These are phyloP conservation scores for Xylaria cubensis DNA, from an alignment of 495 filamentous ascomycete species.

Conservation along the genomic window DNA sequence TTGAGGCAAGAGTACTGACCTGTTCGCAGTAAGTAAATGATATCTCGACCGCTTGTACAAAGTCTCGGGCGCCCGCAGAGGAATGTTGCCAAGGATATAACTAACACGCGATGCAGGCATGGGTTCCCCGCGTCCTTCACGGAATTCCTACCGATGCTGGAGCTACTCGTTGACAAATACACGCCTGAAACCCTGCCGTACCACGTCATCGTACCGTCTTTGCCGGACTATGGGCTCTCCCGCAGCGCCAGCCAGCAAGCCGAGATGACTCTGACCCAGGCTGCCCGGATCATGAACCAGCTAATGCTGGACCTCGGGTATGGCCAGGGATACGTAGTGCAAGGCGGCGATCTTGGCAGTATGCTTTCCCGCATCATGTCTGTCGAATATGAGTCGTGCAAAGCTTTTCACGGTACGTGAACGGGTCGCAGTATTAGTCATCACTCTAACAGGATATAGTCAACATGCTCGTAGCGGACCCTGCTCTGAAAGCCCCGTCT, in stretches of 20 bases:
- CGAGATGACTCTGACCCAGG: conserved; percentile 52
- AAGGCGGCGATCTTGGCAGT: conserved; percentile 73
- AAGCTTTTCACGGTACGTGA: conserved; percentile 48
- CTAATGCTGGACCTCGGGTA: conserved; percentile 69
- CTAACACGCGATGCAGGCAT: conserved; percentile 28
- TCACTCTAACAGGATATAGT: conserved; percentile 31
- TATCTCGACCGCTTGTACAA: background rate
- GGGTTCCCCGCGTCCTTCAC: conserved; percentile 58
- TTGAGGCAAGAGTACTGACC: conserved; percentile 1
- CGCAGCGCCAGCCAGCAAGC: conserved; percentile 55
- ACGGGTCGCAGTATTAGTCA: background rate
- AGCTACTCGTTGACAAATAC: conserved; percentile 57
- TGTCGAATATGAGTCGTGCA: conserved; percentile 42
- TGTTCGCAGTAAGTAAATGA: conserved; percentile 13
- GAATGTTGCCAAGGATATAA: background rate
- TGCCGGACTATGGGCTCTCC: conserved; percentile 69
- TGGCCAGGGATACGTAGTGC: conserved; percentile 63
- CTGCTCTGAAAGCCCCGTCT: conserved; percentile 27
- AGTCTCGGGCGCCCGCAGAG: background rate
- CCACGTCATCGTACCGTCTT: conserved; percentile 69
- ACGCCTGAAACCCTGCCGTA: conserved; percentile 63
- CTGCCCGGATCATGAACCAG: conserved; percentile 58
- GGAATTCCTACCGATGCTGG: conserved; percentile 58
- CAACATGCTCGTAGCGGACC: conserved; percentile 37
- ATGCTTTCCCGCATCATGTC: conserved; percentile 47